A percentile compares a stretch with the other conserved stretches of the same genome.
These are phyloP conservation scores for Cicer judaicum DNA, from an alignment of 306 rosid genomes.

Conservation along the genomic window DNA sequence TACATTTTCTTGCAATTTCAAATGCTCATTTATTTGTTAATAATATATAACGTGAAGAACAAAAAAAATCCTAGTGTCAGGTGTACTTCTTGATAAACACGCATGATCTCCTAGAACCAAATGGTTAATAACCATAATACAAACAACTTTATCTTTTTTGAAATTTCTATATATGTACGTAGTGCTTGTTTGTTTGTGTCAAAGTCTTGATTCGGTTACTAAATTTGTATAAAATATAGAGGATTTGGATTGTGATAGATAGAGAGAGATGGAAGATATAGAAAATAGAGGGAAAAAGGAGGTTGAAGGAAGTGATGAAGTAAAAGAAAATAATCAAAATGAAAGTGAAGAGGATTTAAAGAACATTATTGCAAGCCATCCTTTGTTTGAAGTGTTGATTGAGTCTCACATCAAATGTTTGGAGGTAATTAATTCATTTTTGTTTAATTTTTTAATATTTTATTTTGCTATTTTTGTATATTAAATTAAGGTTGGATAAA, in stretches of 20 bases:
- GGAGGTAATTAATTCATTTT: slow-evolving; percentile 48
- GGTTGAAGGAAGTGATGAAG: slow-evolving; percentile 16
- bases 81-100: slow-evolving; percentile 49
- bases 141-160: slow-evolving; percentile 41
- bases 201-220: slow-evolving; percentile 14
- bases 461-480: too few species aligned
- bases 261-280: slow-evolving; percentile 45
- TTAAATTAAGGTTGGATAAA: too few species aligned
- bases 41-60: slow-evolving; percentile 33
- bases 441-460: not conserved
- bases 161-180: slow-evolving; percentile 17
- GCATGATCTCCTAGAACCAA: slow-evolving; percentile 39
- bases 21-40: too few species aligned
- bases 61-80: slow-evolving; percentile 39
- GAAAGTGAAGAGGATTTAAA: slow-evolving; percentile 45
- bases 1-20: too few species aligned
- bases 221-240: slow-evolving; percentile 23
- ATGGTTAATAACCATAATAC: slow-evolving; percentile 46
- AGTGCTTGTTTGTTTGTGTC: slow-evolving; percentile 27
- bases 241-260: not conserved
- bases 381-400: slow-evolving; percentile 58
- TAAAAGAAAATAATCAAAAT: slow-evolving; percentile 27
- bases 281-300: slow-evolving; percentile 25
- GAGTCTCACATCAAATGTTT: slow-evolving; percentile 59
- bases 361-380: slow-evolving; percentile 58